phyloP scores from a whole-genome alignment of 2,329 filamentous ascomycete species.

The Pseudogymnoascus sp. region DNA sequence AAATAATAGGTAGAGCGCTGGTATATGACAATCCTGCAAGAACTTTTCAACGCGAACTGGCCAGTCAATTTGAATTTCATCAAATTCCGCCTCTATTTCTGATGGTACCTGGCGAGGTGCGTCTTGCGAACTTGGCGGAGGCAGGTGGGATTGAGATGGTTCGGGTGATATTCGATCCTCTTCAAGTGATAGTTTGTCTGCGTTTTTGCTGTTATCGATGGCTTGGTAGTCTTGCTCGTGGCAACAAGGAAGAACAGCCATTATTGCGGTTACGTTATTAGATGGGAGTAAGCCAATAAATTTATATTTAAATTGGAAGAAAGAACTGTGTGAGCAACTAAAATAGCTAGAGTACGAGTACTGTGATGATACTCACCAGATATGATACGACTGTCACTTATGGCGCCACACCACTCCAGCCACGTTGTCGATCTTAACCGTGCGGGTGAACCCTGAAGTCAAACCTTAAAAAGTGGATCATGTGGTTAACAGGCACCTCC shows the following conservation, averaged over 20 bases:
- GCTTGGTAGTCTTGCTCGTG: not conserved
- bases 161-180: not conserved
- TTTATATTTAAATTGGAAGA: not conserved
- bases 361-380: not conserved
- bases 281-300: not conserved
- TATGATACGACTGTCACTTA: not conserved
- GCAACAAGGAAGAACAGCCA: not conserved
- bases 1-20: not conserved
- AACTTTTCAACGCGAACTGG: not conserved
- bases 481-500: not conserved
- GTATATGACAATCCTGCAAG: not conserved
- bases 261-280: not conserved
- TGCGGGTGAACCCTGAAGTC: not conserved
- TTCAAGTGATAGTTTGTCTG: not conserved
- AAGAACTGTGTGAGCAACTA: not conserved
- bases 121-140: not conserved
- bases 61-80: not conserved
- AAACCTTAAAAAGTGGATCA: not conserved
- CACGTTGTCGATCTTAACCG: not conserved
- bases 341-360: not conserved
- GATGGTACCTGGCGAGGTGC: not conserved
- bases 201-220: not conserved
- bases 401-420: not conserved
- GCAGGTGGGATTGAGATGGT: not conserved
- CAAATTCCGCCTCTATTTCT: not conserved